Base-by-base conservation (phyloP, 352 stramenopile species). In the Phytopythium sindhum region DNA sequence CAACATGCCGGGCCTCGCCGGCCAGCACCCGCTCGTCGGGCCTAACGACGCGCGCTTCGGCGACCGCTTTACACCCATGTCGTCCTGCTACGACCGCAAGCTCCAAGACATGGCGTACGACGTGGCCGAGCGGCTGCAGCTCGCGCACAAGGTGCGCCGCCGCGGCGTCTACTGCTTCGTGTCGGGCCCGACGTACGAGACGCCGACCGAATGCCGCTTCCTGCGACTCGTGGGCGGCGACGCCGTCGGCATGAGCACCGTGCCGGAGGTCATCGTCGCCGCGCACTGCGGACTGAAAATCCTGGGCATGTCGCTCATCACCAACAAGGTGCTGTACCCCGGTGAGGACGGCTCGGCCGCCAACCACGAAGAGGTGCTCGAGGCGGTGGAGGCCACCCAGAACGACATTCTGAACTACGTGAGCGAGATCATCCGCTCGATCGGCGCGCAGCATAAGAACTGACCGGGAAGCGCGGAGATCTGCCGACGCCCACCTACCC, bases 111-210 rank as follows among this genome's bases (percentile, higher is more conserved):
- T 98, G 39, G 91, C 94, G 1, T 60, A 83, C 42, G 71, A 78
- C 15, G 89, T 95, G 19, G 93, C 95, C 2, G 75, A 95, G 53
- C 68, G 92, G 15, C 70, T 98, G 8, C 66, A 83, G 11, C 80
- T 98, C 35, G 65, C 81, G 21, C 68, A 96, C 47, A 96, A 95
- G 73, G 65, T 98, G 39, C 79, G 84, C 31, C 78, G 73, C 23
- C 71, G 96, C 67, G 95, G 90, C 61, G 95, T 93, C 1, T 99
- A 99, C 80, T 98, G 93, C 74, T 99, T 98, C 74, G 95, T 99
- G 12, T 98, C 88, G 5, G 97, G 92, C 24, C 97, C 97, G 11
- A 98, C 96, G 64, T 99, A 98, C 74, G 97, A 99, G 79, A 98
- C 93, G 28, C 90, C 91, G 35, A 93, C 91, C 11, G 97, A 99